A percentile compares a stretch with the other conserved stretches of the same genome.
phyloP scores from a whole-genome alignment of 176 grass and related monocot species.

The Oryza meyeriana region DNA sequence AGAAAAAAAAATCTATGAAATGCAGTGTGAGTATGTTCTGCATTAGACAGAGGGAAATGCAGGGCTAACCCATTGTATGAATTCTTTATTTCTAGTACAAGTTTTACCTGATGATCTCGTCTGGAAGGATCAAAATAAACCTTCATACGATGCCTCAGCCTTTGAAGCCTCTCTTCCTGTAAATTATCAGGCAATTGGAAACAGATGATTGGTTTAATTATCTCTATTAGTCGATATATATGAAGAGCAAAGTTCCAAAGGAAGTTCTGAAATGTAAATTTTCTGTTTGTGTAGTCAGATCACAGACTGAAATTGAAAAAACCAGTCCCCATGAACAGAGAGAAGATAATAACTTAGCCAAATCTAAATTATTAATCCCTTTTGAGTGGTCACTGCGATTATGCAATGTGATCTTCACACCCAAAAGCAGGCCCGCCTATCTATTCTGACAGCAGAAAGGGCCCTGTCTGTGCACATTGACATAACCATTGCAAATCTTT shows the following conservation, averaged over 20 bases:
- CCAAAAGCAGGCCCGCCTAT: neutral
- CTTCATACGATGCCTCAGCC: slow-evolving; percentile 84
- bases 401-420: neutral
- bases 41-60: neutral
- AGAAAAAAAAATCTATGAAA: neutral
- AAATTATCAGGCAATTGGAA: slow-evolving; percentile 31
- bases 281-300: neutral
- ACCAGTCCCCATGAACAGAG: neutral
- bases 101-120: slow-evolving; percentile 82
- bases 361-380: neutral
- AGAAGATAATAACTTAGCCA: neutral
- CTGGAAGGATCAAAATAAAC: slow-evolving; percentile 88
- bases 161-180: slow-evolving; percentile 88
- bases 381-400: slow-evolving; percentile 1
- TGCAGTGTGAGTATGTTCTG: neutral
- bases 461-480: neutral
- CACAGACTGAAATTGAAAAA: neutral
- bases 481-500: neutral
- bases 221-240: neutral
- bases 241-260: neutral
- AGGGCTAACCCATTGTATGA: neutral
- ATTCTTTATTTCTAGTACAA: neutral
- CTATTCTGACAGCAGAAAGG: neutral
- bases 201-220: slow-evolving; percentile 13
- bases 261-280: slow-evolving; percentile 8